Evolutionary conservation across 805 yeast genomes (phyloP).

Genomic region (Candida multigemmis): DNA sequence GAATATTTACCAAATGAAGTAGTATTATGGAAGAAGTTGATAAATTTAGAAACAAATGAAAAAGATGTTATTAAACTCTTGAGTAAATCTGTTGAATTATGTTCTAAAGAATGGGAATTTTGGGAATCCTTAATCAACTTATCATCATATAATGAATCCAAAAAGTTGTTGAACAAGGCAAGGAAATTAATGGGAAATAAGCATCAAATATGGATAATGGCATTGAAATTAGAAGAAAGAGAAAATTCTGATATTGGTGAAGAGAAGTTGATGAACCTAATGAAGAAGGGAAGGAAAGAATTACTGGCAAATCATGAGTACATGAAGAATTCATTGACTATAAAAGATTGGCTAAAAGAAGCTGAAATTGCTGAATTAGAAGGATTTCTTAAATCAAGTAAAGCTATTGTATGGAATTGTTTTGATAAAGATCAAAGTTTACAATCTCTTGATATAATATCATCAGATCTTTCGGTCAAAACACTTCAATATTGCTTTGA

Average conservation of each 20-base stretch:
- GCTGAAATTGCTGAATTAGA: slow-evolving; percentile 48
- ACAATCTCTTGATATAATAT: too few species aligned
- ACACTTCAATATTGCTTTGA: slow-evolving; percentile 42
- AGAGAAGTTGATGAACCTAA: slow-evolving; percentile 37
- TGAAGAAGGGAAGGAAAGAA: slow-evolving; percentile 40
- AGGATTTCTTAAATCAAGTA: slow-evolving; percentile 36
- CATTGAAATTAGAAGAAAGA: slow-evolving; percentile 52
- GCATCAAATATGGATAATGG: slow-evolving; percentile 58
- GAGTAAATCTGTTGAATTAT: slow-evolving; percentile 55
- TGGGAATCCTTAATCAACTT: slow-evolving; percentile 54
- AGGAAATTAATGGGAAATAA: slow-evolving; percentile 42
- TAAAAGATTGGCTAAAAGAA: slow-evolving; percentile 45
- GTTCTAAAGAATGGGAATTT: slow-evolving; percentile 55
- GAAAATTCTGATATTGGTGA: slow-evolving; percentile 38
- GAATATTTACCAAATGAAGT: slow-evolving; percentile 51
- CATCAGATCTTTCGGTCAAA: too few species aligned
- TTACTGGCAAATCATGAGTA: slow-evolving; percentile 10
- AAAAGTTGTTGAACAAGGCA: slow-evolving; percentile 48
- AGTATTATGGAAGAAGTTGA: slow-evolving; percentile 60
- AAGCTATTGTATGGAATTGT: slow-evolving; percentile 41
- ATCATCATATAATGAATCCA: slow-evolving; percentile 40
- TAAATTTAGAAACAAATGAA: slow-evolving; percentile 47
- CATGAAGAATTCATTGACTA: slow-evolving; percentile 15
- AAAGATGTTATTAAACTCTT: slow-evolving; percentile 46
- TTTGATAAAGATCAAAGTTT: slow-evolving; percentile 22